Evolutionary conservation across 805 yeast genomes (phyloP), one percentile per base, ranked within the genome.

Genomic region (Yamadazyma nakazawae): DNA sequence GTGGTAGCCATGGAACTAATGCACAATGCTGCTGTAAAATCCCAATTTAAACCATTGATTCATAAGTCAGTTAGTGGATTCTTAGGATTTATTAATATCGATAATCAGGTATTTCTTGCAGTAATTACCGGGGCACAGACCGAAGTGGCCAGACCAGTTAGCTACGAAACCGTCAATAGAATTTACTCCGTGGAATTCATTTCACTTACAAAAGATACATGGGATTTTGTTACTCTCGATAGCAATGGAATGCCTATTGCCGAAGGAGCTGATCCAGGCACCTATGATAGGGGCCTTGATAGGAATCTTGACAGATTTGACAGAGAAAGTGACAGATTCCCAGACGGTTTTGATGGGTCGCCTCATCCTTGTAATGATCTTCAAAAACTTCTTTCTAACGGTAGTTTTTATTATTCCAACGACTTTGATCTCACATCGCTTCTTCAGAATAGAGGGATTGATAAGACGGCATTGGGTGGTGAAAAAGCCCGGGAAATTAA

Each of bases 351-450:
- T 34, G 44, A 54, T 6, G 58, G 67, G 17, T 56, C 55, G 3
- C 60, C 61, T 11, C 96, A 92, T 58, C 98, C 98, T 0, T 90
- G 98, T 59, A 75, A 74, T 39, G 94, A 85, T 44, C 63, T 94
- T 50, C 79, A 83, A 54, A 90, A 88, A 63, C 70, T 94, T 38
- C 68, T 94, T 42, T 76, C 84, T 19, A 87, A 86, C 60, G 97
- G 98, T 2, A 88, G 96, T 1, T 94, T 94, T 61, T 92, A 88
- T 66, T 94, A 85, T 67, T 88, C 96, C 45, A 83, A 89, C 4
- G 92, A 90, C 66, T 94, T 90, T 64, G 99, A 94, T 64, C 68
- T 94, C 55, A 94, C 99, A 0, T 84, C 89, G n/a, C 73, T 84
- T 6, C 68, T 94, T 51, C 98, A 92, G 64, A 73, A 80, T 40